phyloP scores from a whole-genome alignment of 2,329 filamentous ascomycete genomes.

The Zopfia rhizophila region DNA sequence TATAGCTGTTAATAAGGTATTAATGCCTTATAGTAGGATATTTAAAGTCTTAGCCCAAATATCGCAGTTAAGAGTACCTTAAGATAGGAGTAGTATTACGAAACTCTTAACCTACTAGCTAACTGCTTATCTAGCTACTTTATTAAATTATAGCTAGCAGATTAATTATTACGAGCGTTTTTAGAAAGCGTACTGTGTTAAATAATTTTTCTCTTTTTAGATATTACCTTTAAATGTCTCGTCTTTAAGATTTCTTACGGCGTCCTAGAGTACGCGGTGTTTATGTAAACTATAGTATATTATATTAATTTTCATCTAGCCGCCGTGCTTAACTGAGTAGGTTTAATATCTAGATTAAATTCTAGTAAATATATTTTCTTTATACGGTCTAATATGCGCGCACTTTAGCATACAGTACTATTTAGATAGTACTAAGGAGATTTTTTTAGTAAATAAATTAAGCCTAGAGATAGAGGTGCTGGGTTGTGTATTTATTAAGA shows the following conservation, averaged over 20 bases:
- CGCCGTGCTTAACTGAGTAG: background rate
- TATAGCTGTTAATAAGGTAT: too few species aligned
- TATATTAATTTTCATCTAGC: conserved; percentile 1
- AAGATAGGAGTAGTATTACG: too few species aligned
- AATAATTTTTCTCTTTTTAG: background rate
- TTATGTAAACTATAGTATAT: conserved; percentile 1
- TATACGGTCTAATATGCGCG: background rate
- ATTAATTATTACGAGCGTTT: too few species aligned
- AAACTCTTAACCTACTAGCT: too few species aligned
- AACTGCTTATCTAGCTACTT: too few species aligned
- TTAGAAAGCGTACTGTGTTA: too few species aligned
- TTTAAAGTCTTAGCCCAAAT: too few species aligned
- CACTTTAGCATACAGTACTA: too few species aligned
- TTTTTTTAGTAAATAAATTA: background rate
- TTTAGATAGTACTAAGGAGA: too few species aligned
- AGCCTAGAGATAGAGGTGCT: background rate
- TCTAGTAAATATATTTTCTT: background rate
- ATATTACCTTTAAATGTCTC: background rate
- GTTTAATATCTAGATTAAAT: background rate
- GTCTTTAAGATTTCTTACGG: conserved; percentile 1
- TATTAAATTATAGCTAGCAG: too few species aligned
- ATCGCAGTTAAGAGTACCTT: too few species aligned
- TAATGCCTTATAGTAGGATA: too few species aligned
- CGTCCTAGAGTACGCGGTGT: background rate
- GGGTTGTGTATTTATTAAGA: background rate